These are phyloP conservation scores for Chaetomium olivaceum DNA, from an alignment of 2,329 filamentous ascomycete genomes.

Conservation along the genomic window DNA sequence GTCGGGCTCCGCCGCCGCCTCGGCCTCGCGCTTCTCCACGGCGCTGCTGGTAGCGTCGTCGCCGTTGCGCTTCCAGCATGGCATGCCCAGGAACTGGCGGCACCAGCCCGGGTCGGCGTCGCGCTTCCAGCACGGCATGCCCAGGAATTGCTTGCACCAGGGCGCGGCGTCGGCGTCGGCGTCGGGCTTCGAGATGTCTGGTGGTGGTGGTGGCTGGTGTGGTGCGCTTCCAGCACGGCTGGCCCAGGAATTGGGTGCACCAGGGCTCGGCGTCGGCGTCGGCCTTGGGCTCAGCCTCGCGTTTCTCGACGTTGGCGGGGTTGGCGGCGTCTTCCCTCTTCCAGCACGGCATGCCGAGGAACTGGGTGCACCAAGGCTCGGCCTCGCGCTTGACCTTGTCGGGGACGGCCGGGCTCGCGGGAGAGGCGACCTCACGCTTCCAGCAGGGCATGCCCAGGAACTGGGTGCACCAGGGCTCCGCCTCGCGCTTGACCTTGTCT, in stretches of 20 bases:
- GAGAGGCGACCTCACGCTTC: constrained; percentile 21
- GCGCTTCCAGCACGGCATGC: constrained; percentile 40
- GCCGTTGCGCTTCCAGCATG: constrained; percentile 40
- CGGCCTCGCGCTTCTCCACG: constrained; percentile 30
- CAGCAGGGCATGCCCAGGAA: constrained; percentile 42
- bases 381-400: constrained; percentile 22
- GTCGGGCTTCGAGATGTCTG: not conserved
- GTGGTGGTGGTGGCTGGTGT: not conserved
- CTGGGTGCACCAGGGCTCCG: constrained; percentile 34
- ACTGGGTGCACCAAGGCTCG: constrained; percentile 38
- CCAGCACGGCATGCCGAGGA: constrained; percentile 44
- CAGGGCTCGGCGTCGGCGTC: constrained; percentile 31
- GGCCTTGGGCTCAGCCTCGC: not conserved
- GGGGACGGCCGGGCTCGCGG: not conserved
- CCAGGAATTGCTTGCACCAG: constrained; percentile 39
- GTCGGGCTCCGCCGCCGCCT: constrained; percentile 22
- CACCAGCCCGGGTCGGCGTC: constrained; percentile 28
- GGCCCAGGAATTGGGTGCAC: constrained; percentile 42
- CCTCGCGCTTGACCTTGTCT: not conserved
- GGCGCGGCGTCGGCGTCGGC: not conserved
- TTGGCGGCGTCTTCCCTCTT: constrained; percentile 6
- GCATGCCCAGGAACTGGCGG: constrained; percentile 39
- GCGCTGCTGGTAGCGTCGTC: constrained; percentile 18
- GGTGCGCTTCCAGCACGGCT: constrained; percentile 39
- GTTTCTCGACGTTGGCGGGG: constrained; percentile 29